Base-by-base conservation (phyloP, 148 eudicot species). In the Rhododendron williamsianum region DNA sequence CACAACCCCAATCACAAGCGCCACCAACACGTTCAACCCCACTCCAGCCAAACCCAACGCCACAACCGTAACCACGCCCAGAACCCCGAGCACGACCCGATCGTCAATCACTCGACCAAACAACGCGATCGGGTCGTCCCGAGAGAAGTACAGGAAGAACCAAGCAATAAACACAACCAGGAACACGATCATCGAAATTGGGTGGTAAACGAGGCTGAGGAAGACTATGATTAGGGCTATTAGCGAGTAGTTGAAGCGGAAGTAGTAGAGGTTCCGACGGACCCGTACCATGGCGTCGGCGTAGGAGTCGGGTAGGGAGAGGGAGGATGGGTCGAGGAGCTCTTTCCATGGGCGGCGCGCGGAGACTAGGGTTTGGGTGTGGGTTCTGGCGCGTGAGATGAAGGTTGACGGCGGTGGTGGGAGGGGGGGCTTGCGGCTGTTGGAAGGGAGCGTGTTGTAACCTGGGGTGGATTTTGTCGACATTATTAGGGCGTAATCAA, bases 161-260 rank as follows among this genome's bases (percentile, higher is more conserved):
- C 98, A 95, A 21, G 88, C 86, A 2, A 87, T 51, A 80, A 91
- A 94, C 4, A 92, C 65, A 3, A 82, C 1, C 54, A 94, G 30
- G 87, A 94, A 95, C 7, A 93, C 91, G 45, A 95, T 92, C 89
- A 95, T 91, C 36, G 97, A 93, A 3, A 92, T 13, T 0, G 97
- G 96, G 87, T 93, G 92, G 89, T 87, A 95, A 1, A 94, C 16
- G n/a, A 95, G 92, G 91, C 92, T 85, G 60, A 91, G 87, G 88
- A 95, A 94, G 78, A 95, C 80, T 79, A 92, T 84, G 52, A 87
- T 0, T 25, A 94, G 87, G 43, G 88, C 83, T 78, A 90, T 82
- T 19, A 93, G 63, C 9, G 95, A 76, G 94, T 95, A 95, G 74
- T 95, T 95, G 89, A 76, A 86, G 38, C 95, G 93, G 89, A 93